Base-by-base conservation (phyloP, 2,329 filamentous ascomycete genomes). In the Xylariaceae sp. region DNA sequence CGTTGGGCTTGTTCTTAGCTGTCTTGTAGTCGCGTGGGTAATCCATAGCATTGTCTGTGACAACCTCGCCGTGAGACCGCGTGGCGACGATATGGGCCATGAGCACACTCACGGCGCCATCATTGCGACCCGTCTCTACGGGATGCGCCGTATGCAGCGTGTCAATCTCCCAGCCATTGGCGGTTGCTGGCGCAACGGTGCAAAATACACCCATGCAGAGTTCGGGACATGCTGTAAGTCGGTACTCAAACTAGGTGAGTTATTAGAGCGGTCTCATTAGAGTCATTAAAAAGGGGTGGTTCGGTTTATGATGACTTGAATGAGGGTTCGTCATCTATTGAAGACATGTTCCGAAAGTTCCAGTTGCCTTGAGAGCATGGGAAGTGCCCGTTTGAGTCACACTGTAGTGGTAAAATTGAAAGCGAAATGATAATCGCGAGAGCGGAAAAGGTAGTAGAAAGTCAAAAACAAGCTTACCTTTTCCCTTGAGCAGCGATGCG, bases 161-260 rank as follows among this genome's bases (percentile, higher is more conserved):
- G 57, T 81, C 74, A 46, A 81, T 72, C 62, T 76, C 66, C 67
- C 80, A 74, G 65, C 80, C 69, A 65, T 78, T 68, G 15, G 71
- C 67, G 35, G 79, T 77, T 36, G 69, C 70, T 9, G 79, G 74
- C 18, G 75, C 70, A 11, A 83, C 78, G 11, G 84, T 87, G 60
- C 88, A 89, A 76, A 93, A 96, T 50, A 96, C 74, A 23, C 92
- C 92, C 46, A 92, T 77, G 69, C 84, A 88, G 50, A 96, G 81
- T 66, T 92, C 88, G 32, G 88, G 86, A 69, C 88, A 92, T 66
- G 78, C 81, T 21, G 80, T 82, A 21, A 96, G 81, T 57, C 91
- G 88, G 72, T 95, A 95, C 51, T 81, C 75, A 66, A 94, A 84
- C 89, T 93, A 66, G 21, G 6, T 8, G 24, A n/a, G 24, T 20